These are phyloP conservation scores for Panicum miliaceum DNA, from an alignment of 176 grass and related monocot genomes.

Conservation along the genomic window DNA sequence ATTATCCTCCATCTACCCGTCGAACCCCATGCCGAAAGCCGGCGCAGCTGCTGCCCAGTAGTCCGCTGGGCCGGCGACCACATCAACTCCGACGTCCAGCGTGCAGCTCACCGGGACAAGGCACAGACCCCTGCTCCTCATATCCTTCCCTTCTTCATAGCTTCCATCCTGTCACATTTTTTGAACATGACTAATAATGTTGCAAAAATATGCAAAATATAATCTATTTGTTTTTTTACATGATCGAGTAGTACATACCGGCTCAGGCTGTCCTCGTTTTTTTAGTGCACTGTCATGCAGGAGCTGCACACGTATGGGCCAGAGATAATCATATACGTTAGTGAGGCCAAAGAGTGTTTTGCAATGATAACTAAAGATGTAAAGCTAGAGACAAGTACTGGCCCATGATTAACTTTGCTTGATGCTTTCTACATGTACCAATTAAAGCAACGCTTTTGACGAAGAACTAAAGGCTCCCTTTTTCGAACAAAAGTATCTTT, in stretches of 20 bases:
- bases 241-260: slow-evolving; percentile 31
- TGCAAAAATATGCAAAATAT: not conserved
- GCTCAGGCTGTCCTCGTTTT: slow-evolving; percentile 42
- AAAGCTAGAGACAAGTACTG: slow-evolving; percentile 56
- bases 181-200: not conserved
- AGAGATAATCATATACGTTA: slow-evolving; percentile 25
- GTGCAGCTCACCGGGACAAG: slow-evolving; percentile 85
- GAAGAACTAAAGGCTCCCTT: slow-evolving; percentile 49
- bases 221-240: not conserved
- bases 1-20: slow-evolving; percentile 38
- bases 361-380: slow-evolving; percentile 49
- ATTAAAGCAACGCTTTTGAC: slow-evolving; percentile 43
- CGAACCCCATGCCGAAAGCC: slow-evolving; percentile 59
- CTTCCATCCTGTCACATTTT: slow-evolving; percentile 39
- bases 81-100: slow-evolving; percentile 56
- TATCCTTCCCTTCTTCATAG: slow-evolving; percentile 56
- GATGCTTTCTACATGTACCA: slow-evolving; percentile 47
- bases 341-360: slow-evolving; percentile 39
- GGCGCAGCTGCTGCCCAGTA: slow-evolving; percentile 70
- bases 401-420: slow-evolving; percentile 61
- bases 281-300: slow-evolving; percentile 44
- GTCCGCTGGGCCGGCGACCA: slow-evolving; percentile 51
- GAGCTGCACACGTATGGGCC: slow-evolving; percentile 45
- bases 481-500: slow-evolving; percentile 50
- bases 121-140: slow-evolving; percentile 86